Base-by-base conservation (phyloP, 495 filamentous ascomycete species). In the Oidiodendron maius region DNA sequence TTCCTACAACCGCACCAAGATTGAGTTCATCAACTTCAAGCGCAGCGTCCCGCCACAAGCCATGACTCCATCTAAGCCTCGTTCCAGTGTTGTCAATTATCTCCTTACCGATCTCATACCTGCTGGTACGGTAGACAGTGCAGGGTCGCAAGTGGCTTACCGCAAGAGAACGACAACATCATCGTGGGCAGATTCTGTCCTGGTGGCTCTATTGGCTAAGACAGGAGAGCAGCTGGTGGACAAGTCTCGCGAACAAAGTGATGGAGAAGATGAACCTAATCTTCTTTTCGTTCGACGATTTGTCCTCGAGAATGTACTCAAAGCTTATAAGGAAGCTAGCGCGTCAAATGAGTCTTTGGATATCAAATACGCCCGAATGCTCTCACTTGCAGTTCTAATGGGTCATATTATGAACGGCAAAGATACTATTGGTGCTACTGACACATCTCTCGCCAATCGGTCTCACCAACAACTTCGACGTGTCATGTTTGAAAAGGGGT, bases 11-110 rank as follows among this genome's bases (percentile, higher is more conserved):
- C 84, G 90, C 22, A 84, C 89, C 32, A 99, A 99, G 71, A 76
- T 97, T 17, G 94, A 99, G 59, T 99, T 99, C 62, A 96, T 99
- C 65, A 96, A 96, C 61, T 97, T 96, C 71, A 96, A 91, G 43
- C 82, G 93, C 50, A 83, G 86, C 16, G 86, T 88, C 49, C 86
- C 89, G 3, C 75, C 87, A 51, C 77, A 73, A 47, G 80, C 84
- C 22, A 84, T 80, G 38, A 96, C 90, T 4, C 93, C 93, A 30
- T 88, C 90, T 9, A 99, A 97, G 65, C 93, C 93, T 34, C 83
- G 93, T 36, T 91, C 91, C 12, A 87, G 84, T 43, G 84, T 96
- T 32, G 72, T 97, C 46, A 95, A 96, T 61, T 99, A 97, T 58
- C 78, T 99, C 3, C 71, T 99, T 34, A 89, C 85, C 59, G 82